Conservation (phyloP, 441 rosid species). For the Syzygium syzygioides region DNA sequence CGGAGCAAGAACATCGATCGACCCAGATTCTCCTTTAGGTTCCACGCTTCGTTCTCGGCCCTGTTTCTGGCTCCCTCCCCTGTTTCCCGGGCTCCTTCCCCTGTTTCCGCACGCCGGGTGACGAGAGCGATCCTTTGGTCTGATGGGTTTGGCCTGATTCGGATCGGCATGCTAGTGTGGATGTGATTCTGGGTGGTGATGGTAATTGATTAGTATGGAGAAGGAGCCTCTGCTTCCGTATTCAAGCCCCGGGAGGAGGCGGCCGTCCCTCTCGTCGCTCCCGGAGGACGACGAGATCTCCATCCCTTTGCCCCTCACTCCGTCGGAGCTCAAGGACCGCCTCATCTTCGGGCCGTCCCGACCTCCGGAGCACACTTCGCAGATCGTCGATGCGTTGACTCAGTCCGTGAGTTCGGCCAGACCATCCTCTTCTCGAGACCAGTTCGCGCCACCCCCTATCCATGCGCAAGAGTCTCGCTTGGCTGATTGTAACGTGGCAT, state of each 20-base stretch:
- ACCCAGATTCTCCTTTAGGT: background rate
- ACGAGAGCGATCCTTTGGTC: background rate
- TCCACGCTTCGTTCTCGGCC: background rate
- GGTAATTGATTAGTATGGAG: background rate
- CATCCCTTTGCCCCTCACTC: background rate
- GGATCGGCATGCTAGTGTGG: background rate
- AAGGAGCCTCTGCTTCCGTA: background rate
- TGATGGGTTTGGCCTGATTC: background rate
- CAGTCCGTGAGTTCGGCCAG: background rate
- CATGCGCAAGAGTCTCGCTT: background rate
- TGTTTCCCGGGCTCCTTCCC: too few relatives aligned
- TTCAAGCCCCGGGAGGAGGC: background rate
- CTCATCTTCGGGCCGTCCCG: conserved; percentile 8
- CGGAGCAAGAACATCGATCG: background rate
- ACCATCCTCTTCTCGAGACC: background rate
- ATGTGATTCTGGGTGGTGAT: background rate
- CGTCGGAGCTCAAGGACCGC: conserved; percentile 4
- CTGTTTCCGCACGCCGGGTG: background rate
- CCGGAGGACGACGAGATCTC: conserved; percentile 5
- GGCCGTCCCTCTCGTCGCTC: background rate
- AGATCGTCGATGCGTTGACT: background rate
- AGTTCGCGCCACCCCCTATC: background rate
- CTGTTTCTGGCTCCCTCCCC: too few relatives aligned
- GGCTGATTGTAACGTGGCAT: background rate
- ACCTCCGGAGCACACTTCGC: background rate